Percentiles rank a stretch among this genome's conserved stretches.
These are phyloP conservation scores for Thermochaetoides thermophila DNA, from an alignment of 495 filamentous ascomycete genomes.

Conservation along the genomic window DNA sequence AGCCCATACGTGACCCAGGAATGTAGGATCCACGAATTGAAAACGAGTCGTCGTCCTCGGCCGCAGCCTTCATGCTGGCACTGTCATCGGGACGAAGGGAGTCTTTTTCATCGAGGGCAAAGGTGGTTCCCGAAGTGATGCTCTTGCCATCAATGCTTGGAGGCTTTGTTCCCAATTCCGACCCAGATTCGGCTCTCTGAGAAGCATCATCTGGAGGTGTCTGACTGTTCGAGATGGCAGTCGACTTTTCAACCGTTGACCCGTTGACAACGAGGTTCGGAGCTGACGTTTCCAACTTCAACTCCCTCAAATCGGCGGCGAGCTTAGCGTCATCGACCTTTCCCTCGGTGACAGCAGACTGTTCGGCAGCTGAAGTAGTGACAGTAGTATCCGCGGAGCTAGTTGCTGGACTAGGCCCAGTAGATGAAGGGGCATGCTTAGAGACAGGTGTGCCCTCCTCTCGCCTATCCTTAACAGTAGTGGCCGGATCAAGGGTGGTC, in stretches of 20 bases:
- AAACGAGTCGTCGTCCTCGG: slow-evolving; percentile 75
- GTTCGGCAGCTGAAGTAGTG: slow-evolving; percentile 5
- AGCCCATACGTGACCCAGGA: slow-evolving; percentile 60
- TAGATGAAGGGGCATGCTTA: slow-evolving; percentile 3
- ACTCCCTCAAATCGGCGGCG: slow-evolving; percentile 22
- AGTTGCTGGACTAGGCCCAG: slow-evolving; percentile 3
- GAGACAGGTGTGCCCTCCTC: slow-evolving; percentile 1
- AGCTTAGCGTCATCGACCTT: slow-evolving; percentile 13
- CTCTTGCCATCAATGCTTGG: slow-evolving; percentile 85
- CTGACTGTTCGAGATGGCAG: slow-evolving; percentile 22
- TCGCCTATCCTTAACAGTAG: slow-evolving; percentile 4
- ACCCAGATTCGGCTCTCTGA: slow-evolving; percentile 46
- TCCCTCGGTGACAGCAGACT: neutral
- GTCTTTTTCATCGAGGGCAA: slow-evolving; percentile 88
- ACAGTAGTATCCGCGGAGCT: neutral
- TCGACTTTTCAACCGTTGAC: slow-evolving; percentile 20
- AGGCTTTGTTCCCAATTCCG: slow-evolving; percentile 66
- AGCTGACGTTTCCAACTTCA: slow-evolving; percentile 18
- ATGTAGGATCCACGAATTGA: slow-evolving; percentile 58
- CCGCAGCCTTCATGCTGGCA: slow-evolving; percentile 71
- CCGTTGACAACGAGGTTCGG: slow-evolving; percentile 38
- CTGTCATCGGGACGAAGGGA: slow-evolving; percentile 87
- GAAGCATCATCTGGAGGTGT: slow-evolving; percentile 34
- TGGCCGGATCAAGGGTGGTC: slow-evolving; percentile 6
- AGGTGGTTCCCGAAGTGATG: slow-evolving; percentile 78